Conservation (phyloP, 108 stramenopile genomes). For the Fragilaria crotonensis region DNA sequence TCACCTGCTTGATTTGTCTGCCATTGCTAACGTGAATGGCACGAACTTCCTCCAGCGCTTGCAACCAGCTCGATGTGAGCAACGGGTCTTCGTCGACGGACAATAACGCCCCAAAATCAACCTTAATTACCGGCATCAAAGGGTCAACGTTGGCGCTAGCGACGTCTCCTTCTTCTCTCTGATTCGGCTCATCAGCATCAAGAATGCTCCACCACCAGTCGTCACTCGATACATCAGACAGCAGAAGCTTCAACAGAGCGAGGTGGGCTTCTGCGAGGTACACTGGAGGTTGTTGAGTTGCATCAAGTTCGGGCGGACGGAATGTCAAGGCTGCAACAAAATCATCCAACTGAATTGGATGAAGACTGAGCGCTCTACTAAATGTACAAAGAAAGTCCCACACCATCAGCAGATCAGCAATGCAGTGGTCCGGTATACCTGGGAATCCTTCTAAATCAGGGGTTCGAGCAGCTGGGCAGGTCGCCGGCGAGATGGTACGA, state of each 20-base stretch:
- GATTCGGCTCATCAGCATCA: constrained; percentile 65
- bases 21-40: constrained; percentile 31
- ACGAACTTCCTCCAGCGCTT: constrained; percentile 52
- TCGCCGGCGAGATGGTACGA: constrained; percentile 15
- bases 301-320: constrained; percentile 22
- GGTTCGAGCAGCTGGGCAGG: constrained; percentile 31
- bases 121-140: constrained; percentile 55
- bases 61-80: constrained; percentile 73
- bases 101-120: constrained; percentile 72
- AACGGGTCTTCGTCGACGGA: constrained; percentile 64
- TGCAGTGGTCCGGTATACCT: constrained; percentile 64
- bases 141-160: background rate
- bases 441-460: constrained; percentile 65
- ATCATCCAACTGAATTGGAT: constrained; percentile 70
- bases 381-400: constrained; percentile 89
- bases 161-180: constrained; percentile 33
- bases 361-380: constrained; percentile 46
- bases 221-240: constrained; percentile 66
- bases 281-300: constrained; percentile 48
- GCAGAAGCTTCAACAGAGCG: constrained; percentile 56
- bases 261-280: constrained; percentile 81
- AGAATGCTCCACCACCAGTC: constrained; percentile 87
- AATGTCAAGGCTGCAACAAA: constrained; percentile 71
- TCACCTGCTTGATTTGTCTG: constrained; percentile 38
- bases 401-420: constrained; percentile 68